These are phyloP conservation scores for Lumnitzera racemosa DNA, from an alignment of 345 rosid genomes.

Conservation along the genomic window DNA sequence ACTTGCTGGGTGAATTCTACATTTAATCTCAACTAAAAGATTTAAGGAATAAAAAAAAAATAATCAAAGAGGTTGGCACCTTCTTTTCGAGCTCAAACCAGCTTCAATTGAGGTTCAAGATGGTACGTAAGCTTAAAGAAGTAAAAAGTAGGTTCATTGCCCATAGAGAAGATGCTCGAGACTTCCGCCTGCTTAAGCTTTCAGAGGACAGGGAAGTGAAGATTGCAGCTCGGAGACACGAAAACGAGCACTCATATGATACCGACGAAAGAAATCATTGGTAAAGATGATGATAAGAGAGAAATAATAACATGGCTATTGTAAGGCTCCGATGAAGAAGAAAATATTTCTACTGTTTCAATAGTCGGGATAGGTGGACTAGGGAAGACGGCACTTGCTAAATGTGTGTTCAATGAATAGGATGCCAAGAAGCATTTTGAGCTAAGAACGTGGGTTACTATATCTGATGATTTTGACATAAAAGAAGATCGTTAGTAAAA, in stretches of 20 bases:
- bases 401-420: slow-evolving; percentile 1
- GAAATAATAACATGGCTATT: background rate
- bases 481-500: background rate
- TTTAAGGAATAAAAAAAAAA: background rate
- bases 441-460: slow-evolving; percentile 3
- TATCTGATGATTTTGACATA: background rate
- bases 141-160: background rate
- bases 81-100: slow-evolving; percentile 9
- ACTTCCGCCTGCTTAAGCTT: background rate
- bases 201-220: background rate
- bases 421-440: slow-evolving; percentile 1
- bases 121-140: background rate
- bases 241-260: slow-evolving; percentile 4
- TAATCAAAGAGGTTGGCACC: background rate
- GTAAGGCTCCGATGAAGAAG: background rate
- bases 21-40: slow-evolving; percentile 5
- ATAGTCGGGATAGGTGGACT: slow-evolving; percentile 13
- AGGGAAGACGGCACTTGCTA: slow-evolving; percentile 15
- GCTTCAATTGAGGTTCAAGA: background rate
- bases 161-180: background rate
- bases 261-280: background rate
- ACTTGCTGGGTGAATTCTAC: slow-evolving; percentile 23
- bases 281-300: slow-evolving; percentile 5
- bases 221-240: background rate
- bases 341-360: slow-evolving; percentile 3